Evolutionary conservation across 2,329 filamentous ascomycete genomes (phyloP).

Genomic region (Aspergillus ustus): DNA sequence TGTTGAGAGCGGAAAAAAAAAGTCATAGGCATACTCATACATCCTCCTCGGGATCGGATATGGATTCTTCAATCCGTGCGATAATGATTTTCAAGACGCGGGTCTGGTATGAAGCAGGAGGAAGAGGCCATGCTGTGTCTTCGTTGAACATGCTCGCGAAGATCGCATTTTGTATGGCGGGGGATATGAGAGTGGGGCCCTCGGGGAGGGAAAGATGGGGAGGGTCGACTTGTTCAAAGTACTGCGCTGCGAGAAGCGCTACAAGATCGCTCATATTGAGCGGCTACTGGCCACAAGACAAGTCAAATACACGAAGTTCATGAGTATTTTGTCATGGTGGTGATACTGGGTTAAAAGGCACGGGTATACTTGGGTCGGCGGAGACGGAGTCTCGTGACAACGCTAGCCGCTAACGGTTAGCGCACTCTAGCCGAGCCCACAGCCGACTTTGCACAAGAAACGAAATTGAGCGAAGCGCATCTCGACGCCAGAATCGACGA

Average conservation of each 20-base stretch:
- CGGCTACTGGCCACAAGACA: neutral
- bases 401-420: slow-evolving; percentile 33
- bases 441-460: slow-evolving; percentile 33
- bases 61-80: slow-evolving; percentile 70
- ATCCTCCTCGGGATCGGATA: slow-evolving; percentile 83
- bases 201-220: slow-evolving; percentile 65
- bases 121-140: slow-evolving; percentile 58
- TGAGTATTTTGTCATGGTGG: neutral
- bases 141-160: slow-evolving; percentile 70
- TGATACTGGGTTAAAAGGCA: neutral
- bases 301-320: neutral
- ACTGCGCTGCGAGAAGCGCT: slow-evolving; percentile 65
- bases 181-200: slow-evolving; percentile 60
- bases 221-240: slow-evolving; percentile 73
- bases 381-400: slow-evolving; percentile 3
- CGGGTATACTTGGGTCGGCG: neutral
- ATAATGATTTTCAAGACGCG: slow-evolving; percentile 76
- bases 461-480: slow-evolving; percentile 44
- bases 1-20: neutral
- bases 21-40: slow-evolving; percentile 55
- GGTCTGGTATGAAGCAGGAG: slow-evolving; percentile 71
- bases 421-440: slow-evolving; percentile 49
- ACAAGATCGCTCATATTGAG: slow-evolving; percentile 25
- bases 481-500: slow-evolving; percentile 35
- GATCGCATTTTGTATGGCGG: slow-evolving; percentile 68